These are phyloP conservation scores for Viola pubescens DNA, from an alignment of 441 rosid species.

Conservation along the genomic window DNA sequence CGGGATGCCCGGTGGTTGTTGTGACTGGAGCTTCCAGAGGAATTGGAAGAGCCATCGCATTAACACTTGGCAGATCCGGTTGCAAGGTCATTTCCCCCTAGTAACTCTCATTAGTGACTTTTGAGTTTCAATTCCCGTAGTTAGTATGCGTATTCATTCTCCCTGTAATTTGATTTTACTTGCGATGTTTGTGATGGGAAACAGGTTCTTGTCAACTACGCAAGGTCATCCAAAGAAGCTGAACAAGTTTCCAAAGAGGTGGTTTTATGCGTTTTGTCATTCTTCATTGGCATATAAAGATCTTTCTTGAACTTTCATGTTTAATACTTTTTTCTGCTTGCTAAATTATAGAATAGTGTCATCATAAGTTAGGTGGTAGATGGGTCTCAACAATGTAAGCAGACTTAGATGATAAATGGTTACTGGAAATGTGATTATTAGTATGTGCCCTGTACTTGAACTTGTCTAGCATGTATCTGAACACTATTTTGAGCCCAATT, in stretches of 20 bases:
- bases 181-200: slow-evolving; percentile 5
- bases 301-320: neutral
- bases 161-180: neutral
- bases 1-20: slow-evolving; percentile 59
- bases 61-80: slow-evolving; percentile 62
- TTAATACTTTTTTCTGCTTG: neutral
- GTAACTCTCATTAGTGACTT: too few relatives aligned
- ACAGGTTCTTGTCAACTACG: slow-evolving; percentile 76
- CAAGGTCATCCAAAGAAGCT: slow-evolving; percentile 71
- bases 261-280: neutral
- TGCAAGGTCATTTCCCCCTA: slow-evolving; percentile 42
- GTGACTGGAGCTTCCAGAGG: slow-evolving; percentile 85
- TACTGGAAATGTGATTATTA: too few relatives aligned
- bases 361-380: too few relatives aligned
- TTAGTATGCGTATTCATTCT: neutral
- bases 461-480: too few relatives aligned
- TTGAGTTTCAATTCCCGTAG: too few relatives aligned
- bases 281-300: neutral
- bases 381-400: too few relatives aligned
- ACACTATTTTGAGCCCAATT: too few relatives aligned
- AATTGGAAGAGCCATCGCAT: slow-evolving; percentile 68
- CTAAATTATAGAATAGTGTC: too few relatives aligned
- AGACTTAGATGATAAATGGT: too few relatives aligned
- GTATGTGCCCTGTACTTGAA: too few relatives aligned
- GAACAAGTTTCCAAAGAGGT: slow-evolving; percentile 74